Conservation (phyloP, 2,329 filamentous ascomycete species). For the Nigrograna mackinnonii region DNA sequence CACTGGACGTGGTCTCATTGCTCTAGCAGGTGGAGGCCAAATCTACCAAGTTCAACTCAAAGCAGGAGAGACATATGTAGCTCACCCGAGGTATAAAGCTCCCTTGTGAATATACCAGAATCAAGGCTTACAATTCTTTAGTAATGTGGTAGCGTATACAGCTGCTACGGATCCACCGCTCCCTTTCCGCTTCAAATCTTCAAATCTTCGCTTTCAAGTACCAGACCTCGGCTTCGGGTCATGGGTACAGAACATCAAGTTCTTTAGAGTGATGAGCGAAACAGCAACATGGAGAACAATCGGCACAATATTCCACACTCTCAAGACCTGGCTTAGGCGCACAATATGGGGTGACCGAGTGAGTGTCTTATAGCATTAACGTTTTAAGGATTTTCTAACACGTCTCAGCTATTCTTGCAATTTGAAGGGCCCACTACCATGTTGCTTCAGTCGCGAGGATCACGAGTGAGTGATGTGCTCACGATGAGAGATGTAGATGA, state of each 20-base stretch:
- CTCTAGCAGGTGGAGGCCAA: constrained; percentile 83
- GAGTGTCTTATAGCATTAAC: constrained; percentile 26
- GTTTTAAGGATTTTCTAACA: constrained; percentile 14
- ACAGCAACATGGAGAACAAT: constrained; percentile 74
- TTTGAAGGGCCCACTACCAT: constrained; percentile 87
- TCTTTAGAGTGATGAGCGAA: constrained; percentile 72
- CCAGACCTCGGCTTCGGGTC: constrained; percentile 67
- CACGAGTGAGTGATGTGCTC: constrained; percentile 76
- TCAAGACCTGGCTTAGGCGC: constrained; percentile 77
- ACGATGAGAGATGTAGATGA: constrained; percentile 83
- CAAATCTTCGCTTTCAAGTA: constrained; percentile 74
- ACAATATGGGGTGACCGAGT: constrained; percentile 91
- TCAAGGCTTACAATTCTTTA: constrained; percentile 31
- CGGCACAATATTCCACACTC: constrained; percentile 64
- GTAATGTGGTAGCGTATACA: constrained; percentile 89
- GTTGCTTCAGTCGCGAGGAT: constrained; percentile 84
- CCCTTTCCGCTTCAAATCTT: constrained; percentile 86
- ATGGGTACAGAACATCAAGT: constrained; percentile 70
- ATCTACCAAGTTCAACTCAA: constrained; percentile 83
- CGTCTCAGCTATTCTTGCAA: constrained; percentile 72
- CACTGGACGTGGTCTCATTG: constrained; percentile 84
- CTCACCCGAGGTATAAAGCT: constrained; percentile 68
- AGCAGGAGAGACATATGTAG: constrained; percentile 85
- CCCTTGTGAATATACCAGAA: not conserved
- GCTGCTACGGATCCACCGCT: constrained; percentile 73